These are phyloP conservation scores for Triticum dicoccoides DNA, from an alignment of 176 grass and related monocot genomes.

Conservation along the genomic window DNA sequence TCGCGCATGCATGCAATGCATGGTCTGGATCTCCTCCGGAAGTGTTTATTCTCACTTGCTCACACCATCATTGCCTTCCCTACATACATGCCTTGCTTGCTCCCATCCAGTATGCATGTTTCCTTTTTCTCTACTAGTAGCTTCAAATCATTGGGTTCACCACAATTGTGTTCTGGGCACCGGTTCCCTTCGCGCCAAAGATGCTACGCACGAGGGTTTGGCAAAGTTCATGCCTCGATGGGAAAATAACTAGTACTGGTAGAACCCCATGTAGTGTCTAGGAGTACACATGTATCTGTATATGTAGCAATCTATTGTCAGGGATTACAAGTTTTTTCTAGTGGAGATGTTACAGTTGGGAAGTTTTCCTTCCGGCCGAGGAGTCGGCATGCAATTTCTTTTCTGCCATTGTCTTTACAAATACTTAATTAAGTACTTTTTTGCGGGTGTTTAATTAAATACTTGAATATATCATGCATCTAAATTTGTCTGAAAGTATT, in stretches of 20 bases:
- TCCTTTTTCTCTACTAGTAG: neutral
- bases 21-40: neutral
- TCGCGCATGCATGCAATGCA: neutral
- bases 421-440: too few relatives aligned
- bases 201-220: neutral
- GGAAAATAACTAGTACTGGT: neutral
- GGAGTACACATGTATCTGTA: too few relatives aligned
- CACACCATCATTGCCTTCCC: conserved; percentile 22
- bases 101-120: neutral
- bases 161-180: neutral
- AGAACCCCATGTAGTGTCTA: neutral
- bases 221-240: neutral
- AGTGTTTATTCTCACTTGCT: conserved; percentile 13
- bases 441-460: too few relatives aligned
- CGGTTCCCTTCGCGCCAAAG: neutral
- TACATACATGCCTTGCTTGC: neutral
- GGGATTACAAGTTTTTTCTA: too few relatives aligned
- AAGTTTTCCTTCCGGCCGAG: too few relatives aligned
- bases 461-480: neutral
- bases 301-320: too few relatives aligned
- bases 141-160: conserved; percentile 10
- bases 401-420: too few relatives aligned
- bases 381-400: too few relatives aligned
- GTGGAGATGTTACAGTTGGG: too few relatives aligned
- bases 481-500: neutral